Percentiles rank a stretch among this genome's conserved stretches.
These are phyloP conservation scores for Bruguiera sexangula DNA, from an alignment of 345 rosid species.

Conservation along the genomic window DNA sequence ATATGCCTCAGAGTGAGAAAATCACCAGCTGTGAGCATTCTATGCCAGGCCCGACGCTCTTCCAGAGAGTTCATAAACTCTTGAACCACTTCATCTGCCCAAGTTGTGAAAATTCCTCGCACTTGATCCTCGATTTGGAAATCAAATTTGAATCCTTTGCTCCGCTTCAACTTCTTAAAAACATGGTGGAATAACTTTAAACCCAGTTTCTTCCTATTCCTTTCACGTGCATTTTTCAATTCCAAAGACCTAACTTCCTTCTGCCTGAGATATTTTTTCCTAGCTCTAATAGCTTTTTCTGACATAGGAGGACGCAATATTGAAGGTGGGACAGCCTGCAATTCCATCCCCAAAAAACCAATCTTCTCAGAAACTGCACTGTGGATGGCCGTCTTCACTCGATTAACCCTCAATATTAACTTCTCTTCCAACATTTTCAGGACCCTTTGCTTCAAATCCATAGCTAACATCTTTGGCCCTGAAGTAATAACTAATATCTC, in stretches of 20 bases:
- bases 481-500: constrained; percentile 80
- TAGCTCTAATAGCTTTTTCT: constrained; percentile 78
- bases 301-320: constrained; percentile 76
- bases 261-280: constrained; percentile 82
- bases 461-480: constrained; percentile 59
- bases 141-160: constrained; percentile 50
- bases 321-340: constrained; percentile 89
- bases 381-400: constrained; percentile 59
- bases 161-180: constrained; percentile 66
- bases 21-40: constrained; percentile 70
- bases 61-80: constrained; percentile 75
- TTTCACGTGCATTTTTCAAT: constrained; percentile 76
- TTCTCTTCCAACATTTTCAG: constrained; percentile 52
- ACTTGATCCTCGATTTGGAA: constrained; percentile 65
- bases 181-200: constrained; percentile 66
- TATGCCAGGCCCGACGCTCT: constrained; percentile 76
- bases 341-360: constrained; percentile 69
- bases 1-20: constrained; percentile 74
- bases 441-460: constrained; percentile 61
- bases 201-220: constrained; percentile 72
- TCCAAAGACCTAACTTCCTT: constrained; percentile 75
- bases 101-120: constrained; percentile 50
- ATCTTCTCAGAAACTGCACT: constrained; percentile 82
- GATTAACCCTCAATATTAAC: constrained; percentile 62
- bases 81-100: constrained; percentile 76